Base-by-base conservation (phyloP, 805 yeast species). In the Saccharomycopsis fibuligera region DNA sequence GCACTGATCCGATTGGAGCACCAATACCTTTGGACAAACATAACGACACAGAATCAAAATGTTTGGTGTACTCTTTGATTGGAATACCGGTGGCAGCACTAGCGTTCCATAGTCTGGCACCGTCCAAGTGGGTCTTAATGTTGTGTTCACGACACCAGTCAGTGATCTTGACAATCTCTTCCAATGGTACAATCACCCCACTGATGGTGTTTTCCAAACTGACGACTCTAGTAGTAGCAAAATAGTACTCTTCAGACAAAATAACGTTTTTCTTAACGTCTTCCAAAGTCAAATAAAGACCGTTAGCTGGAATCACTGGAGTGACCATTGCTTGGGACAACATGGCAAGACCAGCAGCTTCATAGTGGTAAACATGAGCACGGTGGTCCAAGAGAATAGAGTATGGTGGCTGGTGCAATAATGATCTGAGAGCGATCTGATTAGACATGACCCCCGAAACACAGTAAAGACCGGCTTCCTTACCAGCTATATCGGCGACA, bases 81-180 rank as follows among this genome's bases (percentile, higher is more conserved):
- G 87, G 67, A 33, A 85, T 70, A 23, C 85, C 88, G 8, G 87
- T 78, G 24, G 75, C 90, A 10, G 75, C 84, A 36, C 80, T 70
- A n/a, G 96, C 96, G 63, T 86, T 86, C 90, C 95, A 89, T 44
- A 90, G 67, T 58, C 98, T 76, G n/a, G 97, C 98, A 54, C 97
- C 98, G 63, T 90, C 98, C 58, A 89, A 78, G 60, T 91, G 97
- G 56, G 89, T 64, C 48, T 69, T 73, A 48, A 86, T 66, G 47
- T 70, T 72, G 56, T 81, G 72, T 2, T 43, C 17, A 16, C 43
- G 19, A 4, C 36, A 48, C 74, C 86, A 90, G 37, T 67, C 73
- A 38, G 83, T 74, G 57, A 90, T 90, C 49, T 78, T 75, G 50
- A 68, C 67, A 48, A 90, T 73, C 62, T 90, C 96, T 30, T 83